Evolutionary conservation across 2,329 filamentous ascomycete species (phyloP).

Genomic region (Colletotrichum sp.): DNA sequence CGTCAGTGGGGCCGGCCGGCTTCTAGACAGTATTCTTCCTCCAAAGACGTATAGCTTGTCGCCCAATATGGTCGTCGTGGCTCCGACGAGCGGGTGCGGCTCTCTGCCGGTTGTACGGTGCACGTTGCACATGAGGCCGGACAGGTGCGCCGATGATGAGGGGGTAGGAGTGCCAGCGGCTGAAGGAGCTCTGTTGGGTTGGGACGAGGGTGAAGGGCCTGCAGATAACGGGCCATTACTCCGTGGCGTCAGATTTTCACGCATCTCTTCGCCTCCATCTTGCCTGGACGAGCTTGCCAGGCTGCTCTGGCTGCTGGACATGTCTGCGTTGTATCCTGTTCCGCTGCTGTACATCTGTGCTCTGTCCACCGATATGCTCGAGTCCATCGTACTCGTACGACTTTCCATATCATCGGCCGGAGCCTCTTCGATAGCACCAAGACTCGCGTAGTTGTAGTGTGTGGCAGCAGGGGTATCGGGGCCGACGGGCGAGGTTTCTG

Average conservation of each 20-base stretch:
- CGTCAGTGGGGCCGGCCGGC: slow-evolving; percentile 79
- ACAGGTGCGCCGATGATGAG: slow-evolving; percentile 63
- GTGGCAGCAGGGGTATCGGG: slow-evolving; percentile 35
- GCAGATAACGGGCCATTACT: slow-evolving; percentile 60
- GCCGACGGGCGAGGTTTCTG: slow-evolving; percentile 20
- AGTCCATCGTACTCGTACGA: slow-evolving; percentile 56
- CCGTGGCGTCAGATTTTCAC: slow-evolving; percentile 54
- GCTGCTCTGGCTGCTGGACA: slow-evolving; percentile 32
- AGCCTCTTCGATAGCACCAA: slow-evolving; percentile 29
- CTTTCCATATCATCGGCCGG: slow-evolving; percentile 44
- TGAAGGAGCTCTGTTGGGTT: slow-evolving; percentile 42
- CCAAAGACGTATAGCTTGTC: slow-evolving; percentile 98
- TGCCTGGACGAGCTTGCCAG: slow-evolving; percentile 29
- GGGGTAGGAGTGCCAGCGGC: slow-evolving; percentile 49
- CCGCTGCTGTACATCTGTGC: slow-evolving; percentile 41
- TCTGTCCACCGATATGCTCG: slow-evolving; percentile 34
- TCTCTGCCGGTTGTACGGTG: slow-evolving; percentile 88
- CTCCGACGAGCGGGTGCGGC: slow-evolving; percentile 89
- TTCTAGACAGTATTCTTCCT: slow-evolving; percentile 84
- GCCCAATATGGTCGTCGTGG: slow-evolving; percentile 91
- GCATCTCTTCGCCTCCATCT: slow-evolving; percentile 49
- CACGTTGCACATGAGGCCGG: slow-evolving; percentile 74
- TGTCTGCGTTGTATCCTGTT: slow-evolving; percentile 38
- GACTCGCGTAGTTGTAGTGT: slow-evolving; percentile 33
- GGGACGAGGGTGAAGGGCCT: slow-evolving; percentile 59